Conservation (phyloP, 371 early-diverging fungal genomes). For the Mortierella sp. region DNA sequence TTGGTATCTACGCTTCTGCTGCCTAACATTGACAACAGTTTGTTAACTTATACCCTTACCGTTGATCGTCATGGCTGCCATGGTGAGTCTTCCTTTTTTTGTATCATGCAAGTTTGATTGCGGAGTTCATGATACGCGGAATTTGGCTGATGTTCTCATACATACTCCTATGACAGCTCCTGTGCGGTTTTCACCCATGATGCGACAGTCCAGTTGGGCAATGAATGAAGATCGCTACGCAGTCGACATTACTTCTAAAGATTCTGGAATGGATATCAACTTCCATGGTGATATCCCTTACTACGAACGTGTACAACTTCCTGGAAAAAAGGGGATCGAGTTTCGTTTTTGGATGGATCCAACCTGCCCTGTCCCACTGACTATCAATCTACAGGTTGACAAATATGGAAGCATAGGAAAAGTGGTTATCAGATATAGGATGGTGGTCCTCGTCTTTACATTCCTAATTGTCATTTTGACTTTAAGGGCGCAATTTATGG, state of each 20-base stretch:
- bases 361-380: slow-evolving; percentile 63
- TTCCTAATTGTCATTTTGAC: slow-evolving; percentile 75
- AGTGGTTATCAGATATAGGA: slow-evolving; percentile 78
- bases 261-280: slow-evolving; percentile 65
- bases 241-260: slow-evolving; percentile 56
- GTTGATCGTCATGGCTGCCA: slow-evolving; percentile 63
- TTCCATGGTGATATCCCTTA: slow-evolving; percentile 83
- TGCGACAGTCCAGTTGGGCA: slow-evolving; percentile 78
- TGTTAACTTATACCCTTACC: slow-evolving; percentile 70
- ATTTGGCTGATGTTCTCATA: neutral
- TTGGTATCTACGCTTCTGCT: slow-evolving; percentile 67
- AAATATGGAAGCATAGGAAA: slow-evolving; percentile 83
- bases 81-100: slow-evolving; percentile 3
- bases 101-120: too few relatives aligned
- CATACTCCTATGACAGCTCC: slow-evolving; percentile 7
- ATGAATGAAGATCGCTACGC: slow-evolving; percentile 82
- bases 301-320: slow-evolving; percentile 57
- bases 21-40: slow-evolving; percentile 71
- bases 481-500: slow-evolving; percentile 70
- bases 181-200: slow-evolving; percentile 64
- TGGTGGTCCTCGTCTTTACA: slow-evolving; percentile 75
- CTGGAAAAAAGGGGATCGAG: slow-evolving; percentile 64
- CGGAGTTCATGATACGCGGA: neutral
- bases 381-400: slow-evolving; percentile 71
- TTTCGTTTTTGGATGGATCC: slow-evolving; percentile 83